These are phyloP conservation scores for Ogataea zsoltii DNA, from an alignment of 805 yeast species.

Conservation along the genomic window DNA sequence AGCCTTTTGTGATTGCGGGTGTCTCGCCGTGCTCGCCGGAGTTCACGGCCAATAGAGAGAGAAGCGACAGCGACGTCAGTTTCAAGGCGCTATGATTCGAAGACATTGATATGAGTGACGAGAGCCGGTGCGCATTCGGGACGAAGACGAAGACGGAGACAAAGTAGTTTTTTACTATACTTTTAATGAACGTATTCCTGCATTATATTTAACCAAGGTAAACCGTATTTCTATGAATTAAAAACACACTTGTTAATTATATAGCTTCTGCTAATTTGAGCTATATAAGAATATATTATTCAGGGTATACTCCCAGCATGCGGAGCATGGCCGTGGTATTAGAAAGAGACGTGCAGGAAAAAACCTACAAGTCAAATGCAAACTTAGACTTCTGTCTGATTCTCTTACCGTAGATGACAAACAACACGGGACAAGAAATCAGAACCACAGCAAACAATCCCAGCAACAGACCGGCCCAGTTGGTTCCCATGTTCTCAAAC, in stretches of 20 bases:
- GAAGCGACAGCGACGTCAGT: constrained; percentile 23
- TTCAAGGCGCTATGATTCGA: constrained; percentile 13
- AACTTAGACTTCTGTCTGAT: constrained; percentile 60
- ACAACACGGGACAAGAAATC: constrained; percentile 69
- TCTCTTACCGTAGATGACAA: constrained; percentile 56
- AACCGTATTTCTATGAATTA: too few species aligned
- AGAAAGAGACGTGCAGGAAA: not conserved
- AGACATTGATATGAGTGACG: not conserved
- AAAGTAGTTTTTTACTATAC: not conserved
- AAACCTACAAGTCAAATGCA: constrained; percentile 41
- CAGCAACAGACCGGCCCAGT: constrained; percentile 78
- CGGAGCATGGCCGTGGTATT: not conserved
- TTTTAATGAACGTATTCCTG: not conserved
- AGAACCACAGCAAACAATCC: constrained; percentile 60
- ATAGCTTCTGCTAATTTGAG: too few species aligned
- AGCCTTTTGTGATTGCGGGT: constrained; percentile 66
- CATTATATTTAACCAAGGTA: too few species aligned
- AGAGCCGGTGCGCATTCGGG: too few species aligned
- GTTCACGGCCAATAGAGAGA: constrained; percentile 20
- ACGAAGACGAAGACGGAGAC: not conserved
- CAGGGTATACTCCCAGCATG: too few species aligned
- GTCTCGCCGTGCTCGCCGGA: constrained; percentile 56
- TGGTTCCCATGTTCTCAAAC: constrained; percentile 66
- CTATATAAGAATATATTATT: too few species aligned
- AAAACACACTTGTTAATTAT: too few species aligned